Conservation (phyloP, 2,329 filamentous ascomycete genomes). For the Arthrobotrys iridis region DNA sequence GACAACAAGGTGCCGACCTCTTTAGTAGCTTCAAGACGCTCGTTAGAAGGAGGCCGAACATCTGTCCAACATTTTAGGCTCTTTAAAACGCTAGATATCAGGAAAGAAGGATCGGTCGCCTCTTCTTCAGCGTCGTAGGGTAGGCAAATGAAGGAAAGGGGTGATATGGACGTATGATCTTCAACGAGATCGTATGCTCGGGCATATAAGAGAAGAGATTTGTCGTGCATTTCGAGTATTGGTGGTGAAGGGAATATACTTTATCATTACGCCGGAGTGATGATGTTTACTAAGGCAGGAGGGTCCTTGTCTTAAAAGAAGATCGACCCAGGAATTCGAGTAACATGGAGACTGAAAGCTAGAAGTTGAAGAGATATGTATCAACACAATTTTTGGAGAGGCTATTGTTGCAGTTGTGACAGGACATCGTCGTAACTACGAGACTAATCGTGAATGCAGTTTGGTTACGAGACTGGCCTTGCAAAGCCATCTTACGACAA, state of each 20-base stretch:
- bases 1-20: conserved; percentile 30
- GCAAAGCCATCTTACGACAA: too few relatives aligned
- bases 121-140: conserved; percentile 41
- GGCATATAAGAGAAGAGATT: conserved; percentile 38
- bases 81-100: neutral
- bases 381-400: too few relatives aligned
- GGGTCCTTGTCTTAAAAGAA: too few relatives aligned
- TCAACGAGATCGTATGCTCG: conserved; percentile 48
- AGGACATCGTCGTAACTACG: too few relatives aligned
- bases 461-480: too few relatives aligned
- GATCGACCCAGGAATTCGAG: too few relatives aligned
- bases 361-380: too few relatives aligned
- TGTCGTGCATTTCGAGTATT: conserved; percentile 22
- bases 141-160: conserved; percentile 48
- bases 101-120: neutral
- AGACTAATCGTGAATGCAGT: too few relatives aligned
- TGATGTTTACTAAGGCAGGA: too few relatives aligned
- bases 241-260: neutral
- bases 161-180: conserved; percentile 48
- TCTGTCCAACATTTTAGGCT: neutral
- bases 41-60: neutral
- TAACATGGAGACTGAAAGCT: too few relatives aligned
- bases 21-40: conserved; percentile 23
- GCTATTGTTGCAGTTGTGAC: too few relatives aligned
- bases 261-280: too few relatives aligned